phyloP scores from a whole-genome alignment of 2,329 filamentous ascomycete species.

The Blastomyces emzantsi region DNA sequence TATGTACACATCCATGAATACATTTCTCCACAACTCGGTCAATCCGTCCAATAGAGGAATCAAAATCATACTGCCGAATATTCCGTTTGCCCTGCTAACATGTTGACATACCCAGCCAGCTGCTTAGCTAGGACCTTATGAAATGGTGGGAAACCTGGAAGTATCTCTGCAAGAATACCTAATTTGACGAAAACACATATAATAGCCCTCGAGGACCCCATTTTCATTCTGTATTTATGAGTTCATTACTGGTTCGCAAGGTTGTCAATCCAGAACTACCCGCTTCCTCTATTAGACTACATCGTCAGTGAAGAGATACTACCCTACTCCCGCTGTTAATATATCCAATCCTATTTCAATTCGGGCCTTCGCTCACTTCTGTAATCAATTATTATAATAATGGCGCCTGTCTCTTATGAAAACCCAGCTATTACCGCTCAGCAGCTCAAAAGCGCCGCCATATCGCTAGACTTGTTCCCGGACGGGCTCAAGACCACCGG shows the following conservation, averaged over 20 bases:
- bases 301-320: neutral
- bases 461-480: slow-evolving; percentile 43
- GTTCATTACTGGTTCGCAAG: neutral
- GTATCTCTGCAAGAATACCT: neutral
- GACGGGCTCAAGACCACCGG: slow-evolving; percentile 61
- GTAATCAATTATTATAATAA: slow-evolving; percentile 8
- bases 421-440: slow-evolving; percentile 8
- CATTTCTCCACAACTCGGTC: neutral
- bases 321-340: neutral
- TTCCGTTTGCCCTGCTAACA: neutral
- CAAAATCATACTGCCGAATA: neutral
- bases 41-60: neutral
- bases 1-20: neutral
- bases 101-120: neutral
- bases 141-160: neutral
- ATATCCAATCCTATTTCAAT: neutral
- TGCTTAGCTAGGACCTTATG: neutral
- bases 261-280: neutral
- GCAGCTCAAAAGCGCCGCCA: slow-evolving; percentile 7
- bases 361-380: neutral
- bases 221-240: neutral
- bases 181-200: neutral
- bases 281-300: neutral
- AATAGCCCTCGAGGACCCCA: neutral
- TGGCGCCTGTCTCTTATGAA: slow-evolving; percentile 17